Base-by-base conservation (phyloP, 129 eudicot genomes). In the Cynara cardunculus region DNA sequence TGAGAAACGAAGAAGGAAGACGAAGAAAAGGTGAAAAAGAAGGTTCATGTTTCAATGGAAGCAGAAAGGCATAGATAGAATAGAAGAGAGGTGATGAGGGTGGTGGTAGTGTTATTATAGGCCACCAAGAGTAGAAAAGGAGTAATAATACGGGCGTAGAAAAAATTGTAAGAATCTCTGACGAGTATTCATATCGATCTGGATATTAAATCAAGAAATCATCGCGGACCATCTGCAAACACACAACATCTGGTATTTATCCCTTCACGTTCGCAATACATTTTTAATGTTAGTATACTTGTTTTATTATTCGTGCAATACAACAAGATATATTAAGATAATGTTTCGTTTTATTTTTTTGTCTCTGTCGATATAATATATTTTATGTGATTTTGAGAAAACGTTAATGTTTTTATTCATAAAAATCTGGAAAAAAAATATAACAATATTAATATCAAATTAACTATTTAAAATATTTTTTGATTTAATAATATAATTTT, bases 161-260 rank as follows among this genome's bases (percentile, higher is more conserved):
- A 69, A 76, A 76, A 31, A 82, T 24, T 82, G 81, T 78, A 82
- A 82, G 81, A 82, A 82, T 76, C 85, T 76, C 78, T 82, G 77
- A 70, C 46, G 66, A 82, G 78, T 44, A 76, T 82, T 68, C n/a
- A 19, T 72, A 18, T 76, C 62, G 73, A 82, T 76, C 44, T 76
- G 81, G 71, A 82, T 69, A 26, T 35, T 25, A 75, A 25, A 76
- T 82, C 4, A 46, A 65, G 4, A 25, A 34, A 77, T 21, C 64
- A 81, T 28, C 26, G 25, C 13, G 13, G 39, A 74, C 28, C 27
- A 21, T 62, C 26, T 62, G 27, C 27, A 56, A 37, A 56, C 64
- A 56, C 10, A 56, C 69, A 62, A 62, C 14, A 62, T 62, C 8
- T 62, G n/a, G 59, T 12, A 46, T 41, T 41, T 41, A 41, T 41